Base-by-base conservation (phyloP, 441 rosid genomes). In the Isatis lusitanica region DNA sequence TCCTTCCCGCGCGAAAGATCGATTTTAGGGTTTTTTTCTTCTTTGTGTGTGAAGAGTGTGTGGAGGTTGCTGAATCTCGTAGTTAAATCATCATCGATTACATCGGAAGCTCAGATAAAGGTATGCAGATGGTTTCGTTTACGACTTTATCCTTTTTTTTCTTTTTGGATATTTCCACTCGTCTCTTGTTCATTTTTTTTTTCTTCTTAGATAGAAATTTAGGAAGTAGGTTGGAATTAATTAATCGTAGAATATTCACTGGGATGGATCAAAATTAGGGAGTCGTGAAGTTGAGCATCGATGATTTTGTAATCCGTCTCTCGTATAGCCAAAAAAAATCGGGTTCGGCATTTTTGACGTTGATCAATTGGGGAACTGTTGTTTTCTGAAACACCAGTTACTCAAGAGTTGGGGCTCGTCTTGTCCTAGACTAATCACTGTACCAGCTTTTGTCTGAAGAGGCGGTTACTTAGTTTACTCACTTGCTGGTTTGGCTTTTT, bases 11-110 rank as follows among this genome's bases (percentile, higher is more conserved):
- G 52, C 46, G 13, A 55, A 69, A 16, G 74, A 63, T 46, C 66
- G 74, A 63, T 56, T 75, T 52, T 75, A 75, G 79, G 74, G 71
- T 75, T 75, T 63, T 1, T 5, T 47, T 40, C n/a, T 13, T 63
- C 8, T 24, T 6, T 55, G 11, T 39, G 47, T 39, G 15, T 44
- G 42, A 6, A 44, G 9, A 66, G 46, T 21, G 64, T 65, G 42
- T 55, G 6, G 43, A 30, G 44, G 18, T 60, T 61, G 42, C 74
- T 60, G 48, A 67, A 50, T 74, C 74, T 42, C 39, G 21, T 60
- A 30, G 47, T 31, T 42, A 46, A 26, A 33, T 12, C 63, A 40
- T 74, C 69, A 43, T 68, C 78, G 72, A 40, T 70, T 70, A 40
- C 67, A 76, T 76, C 79, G 63, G 9, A 74, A 67, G 57, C 60